phyloP scores from a whole-genome alignment of 148 eudicot species.

The Amaranthus hypochondriacus region DNA sequence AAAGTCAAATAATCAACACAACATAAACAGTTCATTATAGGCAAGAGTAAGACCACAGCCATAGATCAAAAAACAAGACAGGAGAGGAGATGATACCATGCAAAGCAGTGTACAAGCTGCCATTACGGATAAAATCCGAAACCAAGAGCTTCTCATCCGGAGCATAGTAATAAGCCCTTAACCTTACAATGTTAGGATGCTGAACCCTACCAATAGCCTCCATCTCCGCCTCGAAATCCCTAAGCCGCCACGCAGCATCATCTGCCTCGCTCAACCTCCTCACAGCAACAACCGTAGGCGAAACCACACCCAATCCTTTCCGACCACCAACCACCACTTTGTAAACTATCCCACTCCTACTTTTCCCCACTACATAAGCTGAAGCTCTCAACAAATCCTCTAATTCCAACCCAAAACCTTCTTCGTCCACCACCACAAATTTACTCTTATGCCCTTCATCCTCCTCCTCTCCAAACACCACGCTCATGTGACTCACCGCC shows the following conservation, averaged over 20 bases:
- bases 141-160: conserved; percentile 81
- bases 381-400: conserved; percentile 98
- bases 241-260: conserved; percentile 52
- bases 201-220: conserved; percentile 72
- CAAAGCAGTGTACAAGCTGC: conserved; percentile 74
- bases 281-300: conserved; percentile 59
- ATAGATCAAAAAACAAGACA: not conserved
- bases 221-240: conserved; percentile 81
- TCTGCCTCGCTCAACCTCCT: conserved; percentile 83
- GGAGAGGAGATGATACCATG: conserved; percentile 49
- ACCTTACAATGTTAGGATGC: conserved; percentile 62
- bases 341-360: conserved; percentile 85
- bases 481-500: conserved; percentile 25
- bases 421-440: conserved; percentile 72
- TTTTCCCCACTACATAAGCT: conserved; percentile 91
- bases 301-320: conserved; percentile 35
- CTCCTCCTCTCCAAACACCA: conserved; percentile 22
- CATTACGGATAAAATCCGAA: conserved; percentile 75
- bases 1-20: not conserved
- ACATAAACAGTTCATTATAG: not conserved
- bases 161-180: conserved; percentile 91
- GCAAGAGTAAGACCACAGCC: not conserved
- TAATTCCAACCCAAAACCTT: conserved; percentile 71
- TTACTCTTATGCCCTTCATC: conserved; percentile 80
- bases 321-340: conserved; percentile 62